These are phyloP conservation scores for Solanum commersonii DNA, from an alignment of 257 asterid species.

Conservation along the genomic window DNA sequence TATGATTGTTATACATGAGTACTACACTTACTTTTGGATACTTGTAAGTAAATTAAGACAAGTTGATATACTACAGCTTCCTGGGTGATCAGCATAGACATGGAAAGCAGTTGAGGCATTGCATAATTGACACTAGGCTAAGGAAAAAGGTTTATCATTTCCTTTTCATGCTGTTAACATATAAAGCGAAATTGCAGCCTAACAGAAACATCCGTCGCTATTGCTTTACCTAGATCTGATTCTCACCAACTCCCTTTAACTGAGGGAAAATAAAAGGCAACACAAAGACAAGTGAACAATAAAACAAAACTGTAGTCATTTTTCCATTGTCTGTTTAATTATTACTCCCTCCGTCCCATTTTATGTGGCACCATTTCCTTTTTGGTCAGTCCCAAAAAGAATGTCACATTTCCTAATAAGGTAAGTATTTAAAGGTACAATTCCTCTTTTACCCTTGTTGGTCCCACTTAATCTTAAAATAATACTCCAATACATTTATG, in stretches of 20 bases:
- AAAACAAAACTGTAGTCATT: neutral
- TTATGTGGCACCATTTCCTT: no score
- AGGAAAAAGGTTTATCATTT: neutral
- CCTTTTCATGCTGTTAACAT: neutral
- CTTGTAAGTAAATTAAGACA: neutral
- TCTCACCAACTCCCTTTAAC: neutral
- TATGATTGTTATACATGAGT: neutral
- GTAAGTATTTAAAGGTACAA: no score
- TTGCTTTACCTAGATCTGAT: neutral
- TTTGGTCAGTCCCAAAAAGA: no score
- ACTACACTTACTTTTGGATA: neutral
- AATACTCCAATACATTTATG: no score
- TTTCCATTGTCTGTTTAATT: neutral
- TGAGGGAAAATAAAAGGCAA: neutral
- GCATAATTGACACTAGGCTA: neutral
- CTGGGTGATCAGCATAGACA: neutral
- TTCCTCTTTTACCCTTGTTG: no score
- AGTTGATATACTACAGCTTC: neutral
- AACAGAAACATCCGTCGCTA: neutral
- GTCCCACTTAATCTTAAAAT: no score
- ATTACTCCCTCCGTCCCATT: no score
- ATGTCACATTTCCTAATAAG: no score
- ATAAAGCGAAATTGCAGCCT: neutral
- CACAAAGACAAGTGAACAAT: neutral
- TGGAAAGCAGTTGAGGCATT: neutral